Evolutionary conservation across 306 rosid species (phyloP).

Genomic region (Cucurbita moschata): DNA sequence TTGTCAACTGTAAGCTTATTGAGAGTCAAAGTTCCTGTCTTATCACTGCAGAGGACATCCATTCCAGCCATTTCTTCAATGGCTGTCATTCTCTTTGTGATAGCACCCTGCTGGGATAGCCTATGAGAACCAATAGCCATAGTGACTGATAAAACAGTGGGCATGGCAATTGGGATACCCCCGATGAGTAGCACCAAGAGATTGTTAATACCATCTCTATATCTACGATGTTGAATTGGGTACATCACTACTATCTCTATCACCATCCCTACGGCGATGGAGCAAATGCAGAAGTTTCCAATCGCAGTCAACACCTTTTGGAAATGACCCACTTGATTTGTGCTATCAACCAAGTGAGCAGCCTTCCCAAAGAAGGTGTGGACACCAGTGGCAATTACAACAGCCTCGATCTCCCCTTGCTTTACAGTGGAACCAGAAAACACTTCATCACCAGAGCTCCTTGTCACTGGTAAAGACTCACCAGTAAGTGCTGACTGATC

Average conservation of each 20-base stretch:
- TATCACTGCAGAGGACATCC: constrained; percentile 91
- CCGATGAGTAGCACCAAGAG: constrained; percentile 88
- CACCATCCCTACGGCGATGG: constrained; percentile 61
- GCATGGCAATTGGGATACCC: constrained; percentile 95
- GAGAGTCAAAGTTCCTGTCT: constrained; percentile 79
- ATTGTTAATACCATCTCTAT: constrained; percentile 72
- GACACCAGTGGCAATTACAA: constrained; percentile 88
- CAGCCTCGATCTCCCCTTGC: constrained; percentile 87
- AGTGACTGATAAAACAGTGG: constrained; percentile 84
- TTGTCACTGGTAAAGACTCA: constrained; percentile 62
- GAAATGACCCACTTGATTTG: constrained; percentile 69
- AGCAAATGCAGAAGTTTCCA: constrained; percentile 89
- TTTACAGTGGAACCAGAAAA: constrained; percentile 88
- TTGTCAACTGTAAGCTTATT: constrained; percentile 84
- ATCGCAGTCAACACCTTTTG: constrained; percentile 85
- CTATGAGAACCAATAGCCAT: constrained; percentile 95
- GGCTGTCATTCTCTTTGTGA: constrained; percentile 95
- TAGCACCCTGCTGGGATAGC: constrained; percentile 76
- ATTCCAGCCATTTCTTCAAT: constrained; percentile 94
- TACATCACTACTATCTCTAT: constrained; percentile 72
- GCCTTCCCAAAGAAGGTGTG: constrained; percentile 97
- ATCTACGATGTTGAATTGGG: constrained; percentile 57
- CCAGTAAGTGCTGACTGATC: constrained; percentile 90
- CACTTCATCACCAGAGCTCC: constrained; percentile 46
- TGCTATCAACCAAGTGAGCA: constrained; percentile 81